Conservation (phyloP, 2,329 filamentous ascomycete species). For the Didymella arachidicola region DNA sequence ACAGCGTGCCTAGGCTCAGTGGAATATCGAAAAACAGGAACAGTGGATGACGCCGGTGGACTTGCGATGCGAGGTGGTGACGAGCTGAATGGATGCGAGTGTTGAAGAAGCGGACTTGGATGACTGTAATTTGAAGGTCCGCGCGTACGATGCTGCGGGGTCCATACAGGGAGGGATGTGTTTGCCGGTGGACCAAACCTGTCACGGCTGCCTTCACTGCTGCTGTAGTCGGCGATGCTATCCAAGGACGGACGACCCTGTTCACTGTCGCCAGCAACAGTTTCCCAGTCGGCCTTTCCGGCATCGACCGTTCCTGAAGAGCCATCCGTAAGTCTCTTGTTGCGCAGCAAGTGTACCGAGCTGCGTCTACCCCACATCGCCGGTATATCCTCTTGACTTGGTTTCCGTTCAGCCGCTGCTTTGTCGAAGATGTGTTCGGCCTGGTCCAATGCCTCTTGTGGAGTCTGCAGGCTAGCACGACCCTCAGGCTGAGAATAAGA, state of each 20-base stretch:
- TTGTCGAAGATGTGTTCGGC: constrained; percentile 43
- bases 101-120: constrained; percentile 32
- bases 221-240: constrained; percentile 48
- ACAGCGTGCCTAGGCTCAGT: constrained; percentile 4
- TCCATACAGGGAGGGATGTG: constrained; percentile 22
- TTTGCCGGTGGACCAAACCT: constrained; percentile 27
- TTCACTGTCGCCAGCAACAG: constrained; percentile 35
- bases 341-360: constrained; percentile 37
- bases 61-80: constrained; percentile 38
- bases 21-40: constrained; percentile 25
- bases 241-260: constrained; percentile 30
- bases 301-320: constrained; percentile 13
- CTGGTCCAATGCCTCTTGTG: constrained; percentile 39
- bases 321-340: constrained; percentile 13
- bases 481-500: constrained; percentile 38
- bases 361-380: constrained; percentile 44
- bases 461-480: constrained; percentile 24
- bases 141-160: constrained; percentile 20
- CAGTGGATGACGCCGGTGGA: constrained; percentile 28
- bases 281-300: constrained; percentile 48
- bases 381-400: constrained; percentile 33
- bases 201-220: constrained; percentile 34
- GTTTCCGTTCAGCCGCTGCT: constrained; percentile 14
- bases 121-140: constrained; percentile 33
- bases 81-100: constrained; percentile 39